Evolutionary conservation across 768 basidiomycete genomes (phyloP), one percentile per base, ranked within the genome.

Genomic region (Lentinula boryana): DNA sequence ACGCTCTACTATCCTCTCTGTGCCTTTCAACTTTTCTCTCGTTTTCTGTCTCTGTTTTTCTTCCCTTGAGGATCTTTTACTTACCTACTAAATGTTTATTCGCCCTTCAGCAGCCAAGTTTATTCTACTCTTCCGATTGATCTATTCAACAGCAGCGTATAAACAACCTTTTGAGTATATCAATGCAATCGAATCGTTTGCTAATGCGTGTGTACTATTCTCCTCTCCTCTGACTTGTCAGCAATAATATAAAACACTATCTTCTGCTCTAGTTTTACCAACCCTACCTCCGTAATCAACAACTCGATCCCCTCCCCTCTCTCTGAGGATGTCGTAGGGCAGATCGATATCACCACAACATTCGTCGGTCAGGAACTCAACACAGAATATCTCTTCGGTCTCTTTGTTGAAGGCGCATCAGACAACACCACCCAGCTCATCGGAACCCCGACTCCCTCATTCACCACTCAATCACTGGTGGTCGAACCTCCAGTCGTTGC

Each of bases 361-460:
- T 48, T 58, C 33, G 46, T 58, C 10, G 56, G 56, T 5, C 56
- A 58, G 31, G 56, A 43, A 27, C 56, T 58, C 43, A 58, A 58
- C 43, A 58, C 56, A 31, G 60, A 61, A 9, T 61, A 61, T n/a
- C 21, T 61, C 4, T 48, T 55, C 27, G 60, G 60, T 16, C 21
- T 61, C 5, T 61, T 61, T 32, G 44, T 15, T 12, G 43, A 54
- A 15, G 44, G 41, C 4, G 38, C 60, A 36, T 32, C 43, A 32
- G 36, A 41, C 5, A 61, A 56, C 44, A 56, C 52, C 21, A 61
- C 60, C 4, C 60, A 61, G 23, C 60, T 61, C 60, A 46, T 61
- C 2, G 60, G 53, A 12, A 13, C 54, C 35, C 60, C 60, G 36
- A 13, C 13, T 32, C 23, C 40, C 16, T 41, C 23, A 12, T 41